A percentile compares a stretch with the other conserved stretches of the same genome.
Conservation (phyloP, 129 eudicot genomes). For the Flaveria linearis region DNA sequence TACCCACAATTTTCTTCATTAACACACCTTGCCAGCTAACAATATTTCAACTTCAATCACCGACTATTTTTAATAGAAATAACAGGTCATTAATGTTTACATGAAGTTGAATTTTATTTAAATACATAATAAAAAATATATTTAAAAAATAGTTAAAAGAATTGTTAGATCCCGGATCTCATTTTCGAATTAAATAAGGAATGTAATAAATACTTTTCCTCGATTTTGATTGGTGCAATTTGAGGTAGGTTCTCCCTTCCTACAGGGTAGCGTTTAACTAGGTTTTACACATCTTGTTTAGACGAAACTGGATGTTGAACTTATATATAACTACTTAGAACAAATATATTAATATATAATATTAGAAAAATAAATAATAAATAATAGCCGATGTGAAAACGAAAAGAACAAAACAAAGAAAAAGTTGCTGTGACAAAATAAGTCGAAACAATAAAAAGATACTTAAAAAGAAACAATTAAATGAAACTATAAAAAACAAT, state of each 20-base stretch:
- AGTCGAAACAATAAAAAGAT: too few species aligned
- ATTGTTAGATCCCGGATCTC: slow-evolving; percentile 9
- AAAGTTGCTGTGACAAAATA: too few species aligned
- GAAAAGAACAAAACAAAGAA: too few species aligned
- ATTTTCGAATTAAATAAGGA: not conserved
- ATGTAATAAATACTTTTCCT: not conserved
- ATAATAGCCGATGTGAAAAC: too few species aligned
- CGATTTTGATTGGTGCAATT: not conserved
- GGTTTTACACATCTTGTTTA: too few species aligned
- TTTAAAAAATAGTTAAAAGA: not conserved
- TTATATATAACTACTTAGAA: too few species aligned
- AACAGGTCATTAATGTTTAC: not conserved
- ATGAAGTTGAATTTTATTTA: not conserved
- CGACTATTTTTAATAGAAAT: not conserved
- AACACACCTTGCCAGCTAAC: slow-evolving; percentile 13
- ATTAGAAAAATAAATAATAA: too few species aligned
- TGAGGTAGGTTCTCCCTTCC: not conserved
- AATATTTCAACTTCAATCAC: not conserved
- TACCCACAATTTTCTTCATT: not conserved
- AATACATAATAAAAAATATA: not conserved
- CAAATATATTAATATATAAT: too few species aligned
- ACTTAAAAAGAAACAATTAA: too few species aligned
- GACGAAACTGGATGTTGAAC: too few species aligned
- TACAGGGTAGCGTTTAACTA: too few species aligned
- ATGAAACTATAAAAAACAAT: too few species aligned